Evolutionary conservation across 129 eudicot genomes (phyloP).

Genomic region (Cynara cardunculus): DNA sequence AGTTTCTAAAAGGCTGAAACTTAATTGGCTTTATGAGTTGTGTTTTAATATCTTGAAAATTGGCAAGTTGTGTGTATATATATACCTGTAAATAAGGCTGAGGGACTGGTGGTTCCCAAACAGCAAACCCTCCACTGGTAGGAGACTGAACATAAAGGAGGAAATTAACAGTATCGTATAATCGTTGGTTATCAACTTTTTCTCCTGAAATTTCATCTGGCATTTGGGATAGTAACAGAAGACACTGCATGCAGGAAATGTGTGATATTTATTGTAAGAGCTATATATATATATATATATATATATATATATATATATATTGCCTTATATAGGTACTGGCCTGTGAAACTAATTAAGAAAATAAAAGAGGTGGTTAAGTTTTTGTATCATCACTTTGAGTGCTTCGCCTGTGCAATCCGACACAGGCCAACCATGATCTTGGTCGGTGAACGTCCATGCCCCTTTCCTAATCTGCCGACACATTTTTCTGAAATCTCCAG

Average conservation of each 20-base stretch:
- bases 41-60: background rate
- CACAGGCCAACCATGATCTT: slow-evolving; percentile 72
- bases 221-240: slow-evolving; percentile 53
- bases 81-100: slow-evolving; percentile 54
- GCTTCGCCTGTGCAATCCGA: slow-evolving; percentile 72
- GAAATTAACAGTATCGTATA: slow-evolving; percentile 51
- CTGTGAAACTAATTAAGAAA: background rate
- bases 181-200: slow-evolving; percentile 34
- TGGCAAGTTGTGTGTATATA: background rate
- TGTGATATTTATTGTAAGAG: background rate
- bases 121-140: slow-evolving; percentile 55
- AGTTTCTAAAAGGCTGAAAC: background rate
- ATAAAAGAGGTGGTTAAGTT: background rate
- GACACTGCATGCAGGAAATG: slow-evolving; percentile 40
- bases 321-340: too few relatives aligned
- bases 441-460: slow-evolving; percentile 68
- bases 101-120: slow-evolving; percentile 67
- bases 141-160: slow-evolving; percentile 51
- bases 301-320: too few relatives aligned
- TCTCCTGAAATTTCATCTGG: slow-evolving; percentile 48
- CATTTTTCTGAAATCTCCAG: slow-evolving; percentile 46
- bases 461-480: slow-evolving; percentile 69
- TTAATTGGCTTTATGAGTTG: background rate
- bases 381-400: slow-evolving; percentile 32
- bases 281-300: background rate